These are phyloP conservation scores for Melaleuca quinquenervia DNA, from an alignment of 345 rosid genomes.

Conservation along the genomic window DNA sequence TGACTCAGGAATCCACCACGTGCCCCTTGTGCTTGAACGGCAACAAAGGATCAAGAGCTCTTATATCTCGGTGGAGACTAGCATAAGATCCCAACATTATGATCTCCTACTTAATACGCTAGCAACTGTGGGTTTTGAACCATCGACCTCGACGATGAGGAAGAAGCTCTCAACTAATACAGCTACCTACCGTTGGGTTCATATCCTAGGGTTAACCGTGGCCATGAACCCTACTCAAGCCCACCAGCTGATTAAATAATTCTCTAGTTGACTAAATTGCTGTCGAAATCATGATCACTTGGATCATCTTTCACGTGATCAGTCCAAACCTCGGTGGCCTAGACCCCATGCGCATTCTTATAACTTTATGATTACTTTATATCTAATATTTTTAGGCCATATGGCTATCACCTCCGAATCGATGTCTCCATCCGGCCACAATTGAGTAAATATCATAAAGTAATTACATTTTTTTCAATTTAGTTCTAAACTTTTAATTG, in stretches of 20 bases:
- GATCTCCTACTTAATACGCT: too few species aligned
- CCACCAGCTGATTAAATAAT: neutral
- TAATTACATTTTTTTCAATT: too few species aligned
- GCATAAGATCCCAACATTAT: too few species aligned
- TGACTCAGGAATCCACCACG: too few species aligned
- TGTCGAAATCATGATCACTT: neutral
- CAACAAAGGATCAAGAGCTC: too few species aligned
- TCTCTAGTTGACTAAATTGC: neutral
- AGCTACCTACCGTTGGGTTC: too few species aligned
- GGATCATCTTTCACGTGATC: neutral
- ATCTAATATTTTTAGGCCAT: neutral
- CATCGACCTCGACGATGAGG: too few species aligned
- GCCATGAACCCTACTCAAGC: neutral
- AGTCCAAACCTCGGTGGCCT: neutral
- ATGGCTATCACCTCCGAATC: neutral
- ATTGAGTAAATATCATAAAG: neutral
- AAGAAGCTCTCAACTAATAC: too few species aligned
- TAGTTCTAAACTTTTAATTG: too few species aligned
- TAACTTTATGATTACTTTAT: neutral
- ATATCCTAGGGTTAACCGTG: neutral
- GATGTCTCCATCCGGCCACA: neutral
- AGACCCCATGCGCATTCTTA: neutral
- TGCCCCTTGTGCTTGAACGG: too few species aligned
- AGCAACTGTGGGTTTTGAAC: too few species aligned
- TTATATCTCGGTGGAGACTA: too few species aligned